Evolutionary conservation across 2,329 filamentous ascomycete species (phyloP).

Genomic region (Teratosphaeria viscida): DNA sequence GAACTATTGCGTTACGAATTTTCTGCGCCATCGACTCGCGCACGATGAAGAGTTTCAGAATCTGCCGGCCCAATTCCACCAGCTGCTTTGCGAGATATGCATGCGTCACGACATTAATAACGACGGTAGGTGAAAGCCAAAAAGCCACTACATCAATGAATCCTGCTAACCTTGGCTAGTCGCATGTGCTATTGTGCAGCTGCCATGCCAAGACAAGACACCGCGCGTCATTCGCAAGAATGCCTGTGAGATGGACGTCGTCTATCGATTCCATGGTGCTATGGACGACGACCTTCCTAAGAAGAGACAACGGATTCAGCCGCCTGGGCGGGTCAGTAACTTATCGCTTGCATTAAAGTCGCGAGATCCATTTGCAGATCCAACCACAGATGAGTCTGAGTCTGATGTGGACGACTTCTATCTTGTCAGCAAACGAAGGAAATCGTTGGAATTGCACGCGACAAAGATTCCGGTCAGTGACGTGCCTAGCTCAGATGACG

Average conservation of each 20-base stretch:
- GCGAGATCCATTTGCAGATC: neutral
- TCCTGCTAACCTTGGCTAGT: constrained; percentile 4
- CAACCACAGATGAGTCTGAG: neutral
- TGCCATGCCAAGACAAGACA: constrained; percentile 14
- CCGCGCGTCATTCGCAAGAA: neutral
- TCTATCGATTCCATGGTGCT: constrained; percentile 7
- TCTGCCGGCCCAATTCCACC: constrained; percentile 30
- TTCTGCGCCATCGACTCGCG: constrained; percentile 28
- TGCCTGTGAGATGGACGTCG: constrained; percentile 1
- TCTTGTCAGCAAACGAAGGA: neutral
- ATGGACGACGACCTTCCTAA: neutral
- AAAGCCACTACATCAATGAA: constrained; percentile 11
- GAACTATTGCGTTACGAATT: constrained; percentile 34
- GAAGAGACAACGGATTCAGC: neutral
- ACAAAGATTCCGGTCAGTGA: neutral
- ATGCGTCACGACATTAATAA: constrained; percentile 29
- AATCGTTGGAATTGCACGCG: neutral
- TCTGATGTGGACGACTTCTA: neutral
- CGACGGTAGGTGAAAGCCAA: constrained; percentile 26
- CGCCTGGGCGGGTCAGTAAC: neutral
- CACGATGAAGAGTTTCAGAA: constrained; percentile 27
- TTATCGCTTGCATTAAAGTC: neutral
- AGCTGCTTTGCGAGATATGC: constrained; percentile 30
- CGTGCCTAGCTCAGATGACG: constrained; percentile 7
- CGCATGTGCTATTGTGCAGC: constrained; percentile 21